Evolutionary conservation across 768 basidiomycete species (phyloP), one percentile per base, ranked within the genome.

Genomic region (Gloeostereum incarnatum): DNA sequence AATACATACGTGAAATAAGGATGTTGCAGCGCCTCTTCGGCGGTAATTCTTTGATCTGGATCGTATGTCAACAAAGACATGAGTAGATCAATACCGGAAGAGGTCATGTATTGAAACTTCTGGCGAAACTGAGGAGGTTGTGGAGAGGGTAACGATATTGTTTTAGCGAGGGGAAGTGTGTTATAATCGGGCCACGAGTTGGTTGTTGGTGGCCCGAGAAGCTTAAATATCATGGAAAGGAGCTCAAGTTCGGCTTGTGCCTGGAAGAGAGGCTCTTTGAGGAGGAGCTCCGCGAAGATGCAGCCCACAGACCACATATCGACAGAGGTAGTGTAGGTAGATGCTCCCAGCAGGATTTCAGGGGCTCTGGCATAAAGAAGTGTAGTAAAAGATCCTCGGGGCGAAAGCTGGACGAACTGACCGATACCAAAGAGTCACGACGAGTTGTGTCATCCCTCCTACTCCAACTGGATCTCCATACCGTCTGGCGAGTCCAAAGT

Each of bases 251-350:
- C 96, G 26, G 81, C 81, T 52, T 93, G 84, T n/a, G 93, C 92
- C 61, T 93, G 94, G 56, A 98, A 91, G n/a, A 98, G 67, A 2
- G 96, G 91, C 57, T 96, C 91, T 46, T 92, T 92, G 48, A 94
- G 68, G 50, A 99, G 76, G 34, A 99, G 68, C 57, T 99, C 96
- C 10, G 88, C 93, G 52, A 98, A 97, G 48, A 99, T 97, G 66
- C 96, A 99, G 6, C 96, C 96, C 7, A 96, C 90, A 35, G 90
- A 94, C 96, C 96, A 99, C 75, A 98, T 78, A 57, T 99, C 96
- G 40, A 99, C 77, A 0, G 93, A 83, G 14, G 94, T 99, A 10
- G 90, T 86, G 58, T 99, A 99, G 24, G 82, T 87, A 41, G 78
- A 86, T 9, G 88, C 89, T 9, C 94, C 96, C 19, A 99, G 68